Evolutionary conservation across 768 basidiomycete species (phyloP).

Genomic region (Cubamyces lactineus): DNA sequence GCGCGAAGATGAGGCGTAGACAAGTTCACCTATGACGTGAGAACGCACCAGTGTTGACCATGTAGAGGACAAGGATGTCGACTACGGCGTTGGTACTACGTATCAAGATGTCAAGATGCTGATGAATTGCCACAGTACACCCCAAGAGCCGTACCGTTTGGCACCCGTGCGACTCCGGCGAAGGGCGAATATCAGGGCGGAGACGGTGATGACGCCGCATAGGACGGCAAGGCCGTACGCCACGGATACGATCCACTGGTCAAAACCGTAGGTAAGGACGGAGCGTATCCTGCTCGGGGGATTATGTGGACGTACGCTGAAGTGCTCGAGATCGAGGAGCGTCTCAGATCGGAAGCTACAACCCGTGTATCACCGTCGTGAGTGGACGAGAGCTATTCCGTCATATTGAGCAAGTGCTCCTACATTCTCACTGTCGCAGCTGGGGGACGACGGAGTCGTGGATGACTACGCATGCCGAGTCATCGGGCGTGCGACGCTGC

Average conservation of each 20-base stretch:
- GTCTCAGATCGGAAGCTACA: not conserved
- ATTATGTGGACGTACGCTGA: no score
- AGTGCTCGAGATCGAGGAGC: not conserved
- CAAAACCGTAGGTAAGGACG: not conserved
- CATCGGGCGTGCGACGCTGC: no score
- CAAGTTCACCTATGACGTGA: no score
- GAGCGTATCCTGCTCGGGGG: no score
- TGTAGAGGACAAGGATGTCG: conserved; percentile 1
- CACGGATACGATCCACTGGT: not conserved
- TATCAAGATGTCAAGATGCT: not conserved
- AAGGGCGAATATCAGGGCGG: not conserved
- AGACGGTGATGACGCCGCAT: not conserved
- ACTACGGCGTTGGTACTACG: conserved; percentile 3
- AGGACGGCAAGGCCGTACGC: not conserved
- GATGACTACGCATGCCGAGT: no score
- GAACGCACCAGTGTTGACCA: not conserved
- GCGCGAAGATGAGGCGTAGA: no score
- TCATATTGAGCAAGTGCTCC: no score
- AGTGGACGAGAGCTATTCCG: no score
- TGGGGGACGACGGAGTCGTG: no score
- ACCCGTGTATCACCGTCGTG: no score
- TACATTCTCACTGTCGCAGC: no score
- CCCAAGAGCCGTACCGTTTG: not conserved
- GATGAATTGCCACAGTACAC: no score
- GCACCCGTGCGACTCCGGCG: not conserved